phyloP scores from a whole-genome alignment of 371 early-diverging fungal species.

The Dinochytrium kinnereticum region DNA sequence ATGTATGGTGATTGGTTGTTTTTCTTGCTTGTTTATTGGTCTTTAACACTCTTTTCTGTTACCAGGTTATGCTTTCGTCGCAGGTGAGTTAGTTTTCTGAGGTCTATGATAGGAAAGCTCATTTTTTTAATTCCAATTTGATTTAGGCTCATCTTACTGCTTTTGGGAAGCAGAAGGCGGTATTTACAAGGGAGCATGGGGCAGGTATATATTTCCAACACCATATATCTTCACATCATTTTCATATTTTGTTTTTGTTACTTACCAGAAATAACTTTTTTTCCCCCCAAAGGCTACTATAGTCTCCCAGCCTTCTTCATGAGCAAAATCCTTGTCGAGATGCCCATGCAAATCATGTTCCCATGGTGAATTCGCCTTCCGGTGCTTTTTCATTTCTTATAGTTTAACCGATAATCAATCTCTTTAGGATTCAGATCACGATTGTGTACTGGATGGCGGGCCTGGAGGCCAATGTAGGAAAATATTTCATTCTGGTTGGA shows the following conservation, averaged over 20 bases:
- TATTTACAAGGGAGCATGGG: conserved; percentile 66
- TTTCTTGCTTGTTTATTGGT: too few species aligned
- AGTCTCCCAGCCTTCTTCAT: conserved; percentile 61
- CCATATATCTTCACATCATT: too few species aligned
- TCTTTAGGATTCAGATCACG: conserved; percentile 38
- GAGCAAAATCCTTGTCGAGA: conserved; percentile 53
- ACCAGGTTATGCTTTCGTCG: too few species aligned
- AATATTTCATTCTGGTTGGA: conserved; percentile 45
- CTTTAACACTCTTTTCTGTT: too few species aligned
- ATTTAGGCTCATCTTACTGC: conserved; percentile 45
- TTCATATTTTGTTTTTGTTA: background rate
- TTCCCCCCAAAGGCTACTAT: conserved; percentile 73
- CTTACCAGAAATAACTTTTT: too few species aligned
- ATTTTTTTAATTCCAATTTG: too few species aligned
- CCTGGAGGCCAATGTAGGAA: conserved; percentile 23
- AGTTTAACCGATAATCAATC: background rate
- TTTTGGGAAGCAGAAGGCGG: conserved; percentile 56
- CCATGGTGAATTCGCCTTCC: conserved; percentile 40
- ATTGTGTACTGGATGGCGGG: conserved; percentile 49
- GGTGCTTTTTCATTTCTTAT: background rate
- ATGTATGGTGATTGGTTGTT: conserved; percentile 36
- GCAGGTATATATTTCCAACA: too few species aligned
- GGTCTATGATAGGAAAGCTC: too few species aligned
- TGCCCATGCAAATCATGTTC: conserved; percentile 33
- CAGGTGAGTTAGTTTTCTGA: too few species aligned